Percentiles rank a stretch among this genome's conserved stretches.
phyloP scores from a whole-genome alignment of 2,329 filamentous ascomycete genomes.

The Sporothrix luriei region DNA sequence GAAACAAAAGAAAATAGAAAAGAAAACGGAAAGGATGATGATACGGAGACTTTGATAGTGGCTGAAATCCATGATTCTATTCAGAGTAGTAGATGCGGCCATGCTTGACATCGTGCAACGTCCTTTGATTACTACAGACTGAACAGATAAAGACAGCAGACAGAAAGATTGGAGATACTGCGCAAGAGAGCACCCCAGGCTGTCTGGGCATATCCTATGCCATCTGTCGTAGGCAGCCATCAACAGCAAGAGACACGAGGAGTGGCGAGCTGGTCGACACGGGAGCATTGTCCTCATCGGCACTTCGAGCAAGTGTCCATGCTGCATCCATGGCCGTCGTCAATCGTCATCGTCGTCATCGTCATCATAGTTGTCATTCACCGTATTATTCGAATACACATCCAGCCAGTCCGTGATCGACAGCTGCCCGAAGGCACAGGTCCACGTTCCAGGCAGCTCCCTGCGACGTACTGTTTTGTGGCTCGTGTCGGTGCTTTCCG shows the following conservation, averaged over 20 bases:
- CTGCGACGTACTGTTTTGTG: neutral
- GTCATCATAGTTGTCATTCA: neutral
- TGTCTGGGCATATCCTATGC: neutral
- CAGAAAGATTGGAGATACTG: neutral
- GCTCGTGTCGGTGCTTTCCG: neutral
- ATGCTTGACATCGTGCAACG: no score
- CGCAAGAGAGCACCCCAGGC: neutral
- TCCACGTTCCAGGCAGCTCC: neutral
- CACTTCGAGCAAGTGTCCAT: constrained; percentile 6
- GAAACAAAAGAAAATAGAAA: neutral
- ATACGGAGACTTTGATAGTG: no score
- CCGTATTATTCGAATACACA: neutral
- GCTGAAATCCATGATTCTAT: no score
- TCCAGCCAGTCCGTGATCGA: neutral
- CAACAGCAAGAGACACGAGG: no score
- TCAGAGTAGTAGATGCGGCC: no score
- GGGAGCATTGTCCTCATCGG: neutral
- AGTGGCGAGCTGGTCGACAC: no score
- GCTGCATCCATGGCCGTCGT: neutral
- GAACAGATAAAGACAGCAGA: no score
- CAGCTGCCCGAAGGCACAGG: neutral
- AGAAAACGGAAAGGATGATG: no score
- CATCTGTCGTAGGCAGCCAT: neutral
- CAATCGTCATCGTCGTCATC: neutral
- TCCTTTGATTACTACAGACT: neutral